Base-by-base conservation (phyloP, 2,329 filamentous ascomycete genomes). In the Shiraia bambusicola region DNA sequence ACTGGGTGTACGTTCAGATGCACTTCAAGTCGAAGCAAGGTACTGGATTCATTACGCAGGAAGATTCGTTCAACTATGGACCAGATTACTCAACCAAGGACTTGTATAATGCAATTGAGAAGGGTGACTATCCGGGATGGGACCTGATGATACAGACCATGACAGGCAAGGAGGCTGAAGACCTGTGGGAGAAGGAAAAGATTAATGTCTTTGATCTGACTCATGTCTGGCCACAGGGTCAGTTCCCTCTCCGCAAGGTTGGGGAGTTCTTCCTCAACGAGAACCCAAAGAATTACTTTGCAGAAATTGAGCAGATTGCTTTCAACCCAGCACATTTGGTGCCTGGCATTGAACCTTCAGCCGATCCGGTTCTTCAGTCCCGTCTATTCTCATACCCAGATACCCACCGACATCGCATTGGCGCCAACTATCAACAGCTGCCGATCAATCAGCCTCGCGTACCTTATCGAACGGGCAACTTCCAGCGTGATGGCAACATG, bases 401-500 rank as follows among this genome's bases (percentile, higher is more conserved):
- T 58, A 83, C 79, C 3, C 78, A 81, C 58, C 76, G 77, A 43
- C 76, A 81, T 63, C 75, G 78, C 17, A 61, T 82, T 14, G 79
- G 79, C 19, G 71, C 70, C 50, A 82, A 82, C 66, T 81, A 80
- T 59, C 77, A 81, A 58, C 79, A 81, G 57, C 65, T 82, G 2
- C 79, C 79, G 0, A 73, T 80, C 45, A 69, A 76, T 69, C 54
- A 73, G 72, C 66, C 72, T 59, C 70, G 72, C 72, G 72, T 69
- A 76, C 79, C 75, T 76, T 76, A 85, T 70, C 45, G 73, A 4
- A 72, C 78, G 34, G 73, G 70, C 54, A 86, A 86, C 50, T 87
- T 82, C 74, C 84, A 88, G 65, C 81, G 86, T 47, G 86, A 89
- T 58, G 87, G 87, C 12, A 61, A 66, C 45, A 89, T 88, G 84